Evolutionary conservation across 805 yeast species (phyloP), one percentile per base, ranked within the genome.

Genomic region (Ascoidea rubescens): DNA sequence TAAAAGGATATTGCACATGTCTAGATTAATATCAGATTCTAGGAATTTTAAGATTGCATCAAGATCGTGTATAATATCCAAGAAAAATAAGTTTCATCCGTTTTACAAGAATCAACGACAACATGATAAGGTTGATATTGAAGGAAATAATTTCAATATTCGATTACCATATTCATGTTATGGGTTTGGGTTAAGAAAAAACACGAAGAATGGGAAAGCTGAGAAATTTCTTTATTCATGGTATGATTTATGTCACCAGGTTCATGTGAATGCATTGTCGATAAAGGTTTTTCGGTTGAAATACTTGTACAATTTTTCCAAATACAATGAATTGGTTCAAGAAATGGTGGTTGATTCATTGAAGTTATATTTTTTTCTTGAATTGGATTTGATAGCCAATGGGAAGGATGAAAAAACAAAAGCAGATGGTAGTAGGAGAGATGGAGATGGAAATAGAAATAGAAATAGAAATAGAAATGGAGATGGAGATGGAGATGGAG

Each of bases 241-340:
- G 42, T 33, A 33, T 33, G 42, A 33, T 33, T 33, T 33, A 33
- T 6, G 10, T 47, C 90, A 84, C 5, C 79, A 54, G 53, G 93
- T 70, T 64, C 98, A 93, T 58, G 81, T 78, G 56, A 86, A 62
- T 14, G 93, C 84, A 1, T 96, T 88, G 6, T 71, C 56, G 48
- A 91, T 67, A 57, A 87, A 91, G 17, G 80, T 61, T 56, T 78
- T 75, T 33, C 6, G 42, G 42, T 33, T 33, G 10, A 33, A 33
- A 33, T 33, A 33, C 10, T 10, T 33, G 10, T 33, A 7, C 10
- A 33, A 33, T 33, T 33, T 33, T 7, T 10, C 42, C 62, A 86
- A 74, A 28, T 82, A 76, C 6, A 75, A 51, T 51, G 42, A 33
- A 10, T 33, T 33, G 10, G 42, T 33, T 33, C 42, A 50, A 2